Base-by-base conservation (phyloP, 345 rosid genomes). In the Noccaea caerulescens region DNA sequence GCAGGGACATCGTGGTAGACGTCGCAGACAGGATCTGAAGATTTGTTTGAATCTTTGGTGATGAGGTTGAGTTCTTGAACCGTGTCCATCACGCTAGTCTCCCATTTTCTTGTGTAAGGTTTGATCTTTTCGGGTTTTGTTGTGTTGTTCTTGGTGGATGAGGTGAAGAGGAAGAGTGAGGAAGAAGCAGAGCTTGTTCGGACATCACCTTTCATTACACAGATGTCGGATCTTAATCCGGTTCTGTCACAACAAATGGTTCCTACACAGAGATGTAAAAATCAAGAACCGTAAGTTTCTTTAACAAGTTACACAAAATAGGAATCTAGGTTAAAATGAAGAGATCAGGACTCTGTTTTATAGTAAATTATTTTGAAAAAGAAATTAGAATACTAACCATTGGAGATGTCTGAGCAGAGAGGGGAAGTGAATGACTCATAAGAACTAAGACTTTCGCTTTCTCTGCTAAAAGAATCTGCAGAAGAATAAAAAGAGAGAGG, bases 21-120 rank as follows among this genome's bases (percentile, higher is more conserved):
- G 66, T 91, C 90, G 52, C 97, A 91, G 3, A 7, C 65, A 55
- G 39, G 80, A 34, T 30, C 30, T 20, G 59, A 27, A 4, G 55
- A 62, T 0, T 41, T 65, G 46, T 63, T 71, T 4, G 74, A 61
- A 7, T 72, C 75, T 78, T 76, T 86, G 3, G 66, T 47, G 4
- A 86, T 46, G 38, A 91, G 93, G 56, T 73, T 41, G 43, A 91
- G 76, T 72, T 91, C 93, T 58, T 78, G 87, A 41, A 91, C 78
- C 18, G 91, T 84, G 58, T 82, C 80, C 97, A 91, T 91, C 36
- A 84, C 84, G 61, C 81, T 77, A 27, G 79, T 77, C 52, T 91
- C 97, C 97, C 97, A 91, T 83, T 91, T 91, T 32, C 97, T 76
- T 0, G 97, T 91, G 75, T 91, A 91, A 1, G 97, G 97, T 59